Evolutionary conservation across 2,329 filamentous ascomycete species (phyloP).

Genomic region (Ophiosphaerella korrae): DNA sequence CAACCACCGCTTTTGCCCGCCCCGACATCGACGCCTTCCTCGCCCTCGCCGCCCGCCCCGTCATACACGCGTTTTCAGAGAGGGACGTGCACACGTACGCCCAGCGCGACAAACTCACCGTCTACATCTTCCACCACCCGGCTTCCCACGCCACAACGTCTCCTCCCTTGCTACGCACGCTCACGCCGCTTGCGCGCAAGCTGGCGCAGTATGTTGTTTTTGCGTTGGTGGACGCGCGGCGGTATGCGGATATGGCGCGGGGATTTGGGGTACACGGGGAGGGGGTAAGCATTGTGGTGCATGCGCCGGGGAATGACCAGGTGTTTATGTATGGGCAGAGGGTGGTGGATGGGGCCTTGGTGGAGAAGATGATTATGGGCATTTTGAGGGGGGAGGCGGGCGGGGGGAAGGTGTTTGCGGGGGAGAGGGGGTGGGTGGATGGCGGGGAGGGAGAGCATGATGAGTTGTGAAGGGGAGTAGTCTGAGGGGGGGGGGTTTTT

Average conservation of each 20-base stretch:
- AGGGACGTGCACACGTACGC: slow-evolving; percentile 24
- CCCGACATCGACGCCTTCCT: slow-evolving; percentile 5
- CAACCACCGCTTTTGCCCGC: background rate
- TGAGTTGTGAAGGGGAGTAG: slow-evolving; percentile 12
- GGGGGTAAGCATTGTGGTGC: slow-evolving; percentile 18
- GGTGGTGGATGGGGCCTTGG: slow-evolving; percentile 5
- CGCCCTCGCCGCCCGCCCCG: background rate
- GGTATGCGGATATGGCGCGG: slow-evolving; percentile 28
- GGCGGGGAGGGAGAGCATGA: slow-evolving; percentile 5
- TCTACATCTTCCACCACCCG: slow-evolving; percentile 24
- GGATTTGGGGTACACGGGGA: slow-evolving; percentile 9
- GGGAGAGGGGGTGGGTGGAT: slow-evolving; percentile 5
- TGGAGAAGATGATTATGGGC: slow-evolving; percentile 26
- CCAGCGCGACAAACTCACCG: slow-evolving; percentile 25
- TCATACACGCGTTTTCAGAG: slow-evolving; percentile 17
- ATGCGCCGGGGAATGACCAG: slow-evolving; percentile 29
- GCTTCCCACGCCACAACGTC: slow-evolving; percentile 6
- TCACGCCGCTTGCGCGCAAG: slow-evolving; percentile 24
- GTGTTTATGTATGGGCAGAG: slow-evolving; percentile 22
- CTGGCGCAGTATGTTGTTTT: slow-evolving; percentile 23
- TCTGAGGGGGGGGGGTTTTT: too few relatives aligned
- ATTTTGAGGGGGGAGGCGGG: slow-evolving; percentile 24
- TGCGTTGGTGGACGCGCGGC: slow-evolving; percentile 19
- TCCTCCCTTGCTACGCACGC: slow-evolving; percentile 11
- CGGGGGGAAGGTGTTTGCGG: slow-evolving; percentile 23